Evolutionary conservation across 768 basidiomycete species (phyloP), one percentile per base, ranked within the genome.

Genomic region (Mycena chlorophos): DNA sequence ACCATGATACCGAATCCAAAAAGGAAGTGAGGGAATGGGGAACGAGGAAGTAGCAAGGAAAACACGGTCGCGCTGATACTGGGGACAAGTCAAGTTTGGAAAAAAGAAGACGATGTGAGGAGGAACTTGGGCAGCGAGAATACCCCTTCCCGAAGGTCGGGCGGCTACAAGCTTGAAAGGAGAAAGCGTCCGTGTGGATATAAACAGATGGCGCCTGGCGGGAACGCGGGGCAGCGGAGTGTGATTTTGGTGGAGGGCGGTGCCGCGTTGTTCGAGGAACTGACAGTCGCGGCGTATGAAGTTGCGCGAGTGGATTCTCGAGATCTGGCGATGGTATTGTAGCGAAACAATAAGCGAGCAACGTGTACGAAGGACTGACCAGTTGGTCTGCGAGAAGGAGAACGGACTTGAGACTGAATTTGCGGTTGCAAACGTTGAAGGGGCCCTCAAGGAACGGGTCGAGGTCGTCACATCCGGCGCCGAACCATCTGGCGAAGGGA

Each of bases 221-320:
- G 49, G 16, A 45, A 19, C 28, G 50, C 37, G 51, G n/a, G n/a
- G n/a, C n/a, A 42, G 51, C 51, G 50, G 55, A 52, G 20, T 42
- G 51, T 59, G 34, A 22, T 26, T n/a, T 51, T 30, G 37, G 29
- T 30, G 52, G 20, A 30, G 26, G n/a, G 27, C 12, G 55, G 40
- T 50, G 52, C 52, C 50, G 49, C 51, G n/a, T n/a, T n/a, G n/a
- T n/a, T n/a, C n/a, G n/a, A n/a, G n/a, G 27, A 97, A 97, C 73
- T 99, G 98, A 84, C 98, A 96, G 70, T 99, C 97, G 61, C 89
- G 88, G 65, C 91, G 94, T 68, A 91, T 91, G 72, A 99, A 98
- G 80, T 98, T 98, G 72, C 96, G 92, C 8, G 95, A 98, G 77
- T 99, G 97, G 67, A 98, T 93, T 62, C 97, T 93, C 49, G 96